These are phyloP conservation scores for Albatrellus ellisii DNA, from an alignment of 768 basidiomycete species.

Conservation along the genomic window DNA sequence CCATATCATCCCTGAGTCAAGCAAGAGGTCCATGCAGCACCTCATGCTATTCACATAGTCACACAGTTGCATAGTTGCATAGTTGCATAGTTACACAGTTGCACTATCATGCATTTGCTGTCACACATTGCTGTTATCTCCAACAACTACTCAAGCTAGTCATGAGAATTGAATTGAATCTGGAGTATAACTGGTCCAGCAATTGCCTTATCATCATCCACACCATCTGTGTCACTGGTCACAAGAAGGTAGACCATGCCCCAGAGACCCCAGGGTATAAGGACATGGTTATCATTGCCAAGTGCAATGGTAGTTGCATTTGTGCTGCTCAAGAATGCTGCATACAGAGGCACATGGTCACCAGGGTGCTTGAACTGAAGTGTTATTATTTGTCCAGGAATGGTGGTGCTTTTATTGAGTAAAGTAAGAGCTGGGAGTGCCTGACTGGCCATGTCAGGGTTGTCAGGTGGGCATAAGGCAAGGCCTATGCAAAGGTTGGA, in stretches of 20 bases:
- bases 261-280: constrained; percentile 4
- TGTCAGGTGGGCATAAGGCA: constrained; percentile 34
- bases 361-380: constrained; percentile 3
- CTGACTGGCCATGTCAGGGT: constrained; percentile 34
- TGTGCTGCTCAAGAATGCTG: constrained; percentile 10
- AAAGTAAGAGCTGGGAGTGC: constrained; percentile 38
- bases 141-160: background rate
- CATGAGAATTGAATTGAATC: constrained; percentile 8
- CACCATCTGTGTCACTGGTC: constrained; percentile 5
- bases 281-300: constrained; percentile 3
- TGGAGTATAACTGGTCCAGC: constrained; percentile 12
- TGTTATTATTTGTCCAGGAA: constrained; percentile 7
- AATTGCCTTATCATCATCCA: constrained; percentile 8
- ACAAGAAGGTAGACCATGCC: constrained; percentile 9
- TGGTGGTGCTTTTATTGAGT: constrained; percentile 8
- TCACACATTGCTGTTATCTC: no score
- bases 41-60: no score
- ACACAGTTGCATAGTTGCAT: no score
- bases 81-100: no score
- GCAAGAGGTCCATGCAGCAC: no score
- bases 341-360: constrained; percentile 5
- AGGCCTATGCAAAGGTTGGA: constrained; percentile 9
- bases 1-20: no score
- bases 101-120: no score
- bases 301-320: constrained; percentile 10